These are phyloP conservation scores for Penicillium sp. DNA, from an alignment of 2,329 filamentous ascomycete species.

Conservation along the genomic window DNA sequence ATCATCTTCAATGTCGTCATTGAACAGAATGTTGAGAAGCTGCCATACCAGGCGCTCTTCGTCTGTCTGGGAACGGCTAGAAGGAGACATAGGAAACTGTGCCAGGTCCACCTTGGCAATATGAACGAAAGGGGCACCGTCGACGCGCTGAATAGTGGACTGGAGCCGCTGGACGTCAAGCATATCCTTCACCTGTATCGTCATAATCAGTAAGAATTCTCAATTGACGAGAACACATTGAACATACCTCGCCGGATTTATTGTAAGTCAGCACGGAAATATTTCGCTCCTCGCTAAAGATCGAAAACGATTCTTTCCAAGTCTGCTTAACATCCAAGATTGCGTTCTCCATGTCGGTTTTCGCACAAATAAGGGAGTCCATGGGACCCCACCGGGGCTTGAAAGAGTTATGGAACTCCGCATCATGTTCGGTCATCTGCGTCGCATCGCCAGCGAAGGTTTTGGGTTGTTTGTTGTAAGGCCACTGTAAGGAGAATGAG, in stretches of 20 bases:
- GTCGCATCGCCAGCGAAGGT: constrained; percentile 59
- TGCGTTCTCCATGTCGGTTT: constrained; percentile 36
- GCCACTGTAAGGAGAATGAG: constrained; percentile 61
- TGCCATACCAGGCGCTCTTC: constrained; percentile 65
- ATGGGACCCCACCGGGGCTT: constrained; percentile 76
- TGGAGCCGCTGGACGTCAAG: constrained; percentile 36
- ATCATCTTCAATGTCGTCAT: constrained; percentile 54
- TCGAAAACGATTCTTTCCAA: constrained; percentile 51
- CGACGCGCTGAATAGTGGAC: constrained; percentile 47
- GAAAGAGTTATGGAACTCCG: constrained; percentile 66
- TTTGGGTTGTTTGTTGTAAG: constrained; percentile 76
- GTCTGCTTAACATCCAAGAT: constrained; percentile 40
- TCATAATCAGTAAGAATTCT: neutral
- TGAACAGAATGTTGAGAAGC: constrained; percentile 81
- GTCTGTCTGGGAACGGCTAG: constrained; percentile 30
- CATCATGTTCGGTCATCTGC: constrained; percentile 61
- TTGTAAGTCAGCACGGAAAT: constrained; percentile 30
- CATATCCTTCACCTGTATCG: constrained; percentile 27
- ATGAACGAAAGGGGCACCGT: constrained; percentile 57
- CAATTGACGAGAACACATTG: neutral
- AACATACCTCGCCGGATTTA: constrained; percentile 22
- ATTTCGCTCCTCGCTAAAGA: constrained; percentile 35
- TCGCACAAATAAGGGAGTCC: constrained; percentile 66
- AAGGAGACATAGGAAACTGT: constrained; percentile 31
- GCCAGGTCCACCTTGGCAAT: constrained; percentile 34